Evolutionary conservation across 768 basidiomycete genomes (phyloP), one percentile per base, ranked within the genome.

Genomic region (Boletus insuetus): DNA sequence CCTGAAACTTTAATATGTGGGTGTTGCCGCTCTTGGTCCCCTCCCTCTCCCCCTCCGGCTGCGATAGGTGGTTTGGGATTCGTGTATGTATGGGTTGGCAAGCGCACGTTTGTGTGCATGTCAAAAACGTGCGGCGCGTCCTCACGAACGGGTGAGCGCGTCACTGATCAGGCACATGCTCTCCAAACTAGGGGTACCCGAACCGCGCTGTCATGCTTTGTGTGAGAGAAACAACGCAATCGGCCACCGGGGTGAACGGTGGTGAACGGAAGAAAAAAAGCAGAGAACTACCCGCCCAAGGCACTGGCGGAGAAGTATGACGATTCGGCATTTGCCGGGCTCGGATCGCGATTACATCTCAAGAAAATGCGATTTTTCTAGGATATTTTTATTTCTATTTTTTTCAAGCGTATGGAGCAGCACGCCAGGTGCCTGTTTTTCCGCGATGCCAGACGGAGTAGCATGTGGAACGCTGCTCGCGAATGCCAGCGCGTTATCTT

Each of bases 271-370:
- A 35, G 14, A 35, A 5, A 13, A 34, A 14, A 14, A 35, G 34
- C 11, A 35, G 34, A 26, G 26, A 26, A 26, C 24, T 26, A 26
- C 22, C 22, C n/a, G n/a, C n/a, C n/a, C n/a, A n/a, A n/a, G n/a
- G n/a, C n/a, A 24, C 22, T 24, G 59, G 61, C 58, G 62, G 56
- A 52, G 52, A 49, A 56, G 53, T 34, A 53, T 22, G 37, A 58
- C n/a, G 44, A 35, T 4, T 45, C 66, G 66, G 66, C 16, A 51
- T 26, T 62, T 66, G 61, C 66, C 65, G 66, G 56, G 19, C 43
- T 24, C 53, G 48, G 58, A 68, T 67, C 58, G 39, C 40, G 64
- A 66, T 58, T 43, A 46, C n/a, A n/a, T 59, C 58, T 12, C 49
- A 35, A 45, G 26, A 39, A 20, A 48, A 58, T 31, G 41, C n/a